Evolutionary conservation across 116 monocot species (phyloP).

Genomic region (Posidonia oceanica): DNA sequence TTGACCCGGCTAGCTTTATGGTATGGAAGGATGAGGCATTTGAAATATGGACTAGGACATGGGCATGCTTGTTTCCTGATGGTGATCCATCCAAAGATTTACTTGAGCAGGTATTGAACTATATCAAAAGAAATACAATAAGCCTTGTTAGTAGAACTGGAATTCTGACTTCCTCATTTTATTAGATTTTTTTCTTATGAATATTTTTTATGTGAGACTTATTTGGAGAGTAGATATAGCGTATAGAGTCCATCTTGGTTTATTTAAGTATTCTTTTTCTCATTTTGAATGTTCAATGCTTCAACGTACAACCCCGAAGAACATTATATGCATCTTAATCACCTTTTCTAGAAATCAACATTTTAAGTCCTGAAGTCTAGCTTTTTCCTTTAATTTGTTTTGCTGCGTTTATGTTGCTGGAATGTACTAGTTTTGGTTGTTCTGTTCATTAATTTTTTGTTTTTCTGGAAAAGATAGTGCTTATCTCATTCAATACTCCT

Average conservation of each 20-base stretch:
- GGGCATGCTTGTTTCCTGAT: conserved; percentile 74
- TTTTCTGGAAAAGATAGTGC: neutral
- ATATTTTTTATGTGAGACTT: neutral
- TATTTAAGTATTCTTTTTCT: neutral
- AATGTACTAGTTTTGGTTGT: no score
- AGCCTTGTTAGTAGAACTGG: neutral
- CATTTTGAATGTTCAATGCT: no score
- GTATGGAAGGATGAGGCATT: conserved; percentile 97
- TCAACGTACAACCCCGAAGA: no score
- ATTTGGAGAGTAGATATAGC: no score
- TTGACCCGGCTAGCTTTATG: conserved; percentile 69
- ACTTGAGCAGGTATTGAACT: conserved; percentile 23
- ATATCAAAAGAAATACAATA: neutral
- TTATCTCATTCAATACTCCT: neutral
- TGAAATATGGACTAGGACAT: conserved; percentile 70
- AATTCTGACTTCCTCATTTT: neutral
- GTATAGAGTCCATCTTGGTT: no score
- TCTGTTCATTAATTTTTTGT: neutral
- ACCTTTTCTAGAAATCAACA: no score
- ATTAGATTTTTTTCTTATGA: neutral
- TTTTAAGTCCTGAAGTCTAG: neutral
- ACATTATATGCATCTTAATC: no score
- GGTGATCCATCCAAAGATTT: conserved; percentile 57
- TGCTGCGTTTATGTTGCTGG: neutral
- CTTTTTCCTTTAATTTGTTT: neutral